A percentile compares a stretch with the other conserved stretches of the same genome.
These are phyloP conservation scores for Talaromyces sp. DNA, from an alignment of 2,329 filamentous ascomycete species.

Conservation along the genomic window DNA sequence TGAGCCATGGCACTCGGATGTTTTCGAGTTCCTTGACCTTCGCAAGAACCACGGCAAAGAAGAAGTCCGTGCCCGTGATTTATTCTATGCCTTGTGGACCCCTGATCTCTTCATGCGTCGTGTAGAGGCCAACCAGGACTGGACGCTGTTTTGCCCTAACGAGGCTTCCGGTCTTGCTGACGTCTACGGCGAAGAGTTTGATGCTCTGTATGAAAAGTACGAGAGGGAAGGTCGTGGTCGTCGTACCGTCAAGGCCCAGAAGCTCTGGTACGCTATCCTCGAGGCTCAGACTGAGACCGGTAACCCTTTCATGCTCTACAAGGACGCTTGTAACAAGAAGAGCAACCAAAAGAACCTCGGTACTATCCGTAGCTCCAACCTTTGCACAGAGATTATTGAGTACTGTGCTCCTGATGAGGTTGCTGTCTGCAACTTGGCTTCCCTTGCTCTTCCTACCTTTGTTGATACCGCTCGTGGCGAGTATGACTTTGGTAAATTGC, in stretches of 20 bases:
- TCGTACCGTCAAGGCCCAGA: slow-evolving; percentile 92
- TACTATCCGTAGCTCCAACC: slow-evolving; percentile 96
- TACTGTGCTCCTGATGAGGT: slow-evolving; percentile 98
- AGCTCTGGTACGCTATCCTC: slow-evolving; percentile 98
- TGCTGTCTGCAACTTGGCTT: slow-evolving; percentile 96
- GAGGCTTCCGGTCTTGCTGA: slow-evolving; percentile 94
- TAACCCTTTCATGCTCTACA: slow-evolving; percentile 99
- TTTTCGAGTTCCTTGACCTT: slow-evolving; percentile 95
- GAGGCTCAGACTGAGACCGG: slow-evolving; percentile 98
- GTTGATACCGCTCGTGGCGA: slow-evolving; percentile 80
- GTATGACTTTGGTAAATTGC: slow-evolving; percentile 96
- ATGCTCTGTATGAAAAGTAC: slow-evolving; percentile 86
- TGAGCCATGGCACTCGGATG: slow-evolving; percentile 97
- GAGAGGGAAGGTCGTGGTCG: slow-evolving; percentile 84
- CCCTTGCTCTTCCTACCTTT: slow-evolving; percentile 84
- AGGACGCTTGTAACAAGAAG: slow-evolving; percentile 97
- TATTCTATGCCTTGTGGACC: slow-evolving; percentile 98
- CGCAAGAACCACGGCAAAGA: slow-evolving; percentile 99
- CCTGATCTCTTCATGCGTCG: slow-evolving; percentile 99
- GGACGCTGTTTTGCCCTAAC: slow-evolving; percentile 98
- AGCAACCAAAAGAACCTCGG: slow-evolving; percentile 99
- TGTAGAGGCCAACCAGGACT: slow-evolving; percentile 92
- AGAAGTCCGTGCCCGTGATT: slow-evolving; percentile 91
- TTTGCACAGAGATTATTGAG: slow-evolving; percentile 98
- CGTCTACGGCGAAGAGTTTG: slow-evolving; percentile 96